A percentile compares a stretch with the other conserved stretches of the same genome.
Evolutionary conservation across 306 rosid genomes (phyloP).

Genomic region (Lathyrus tuberosus): DNA sequence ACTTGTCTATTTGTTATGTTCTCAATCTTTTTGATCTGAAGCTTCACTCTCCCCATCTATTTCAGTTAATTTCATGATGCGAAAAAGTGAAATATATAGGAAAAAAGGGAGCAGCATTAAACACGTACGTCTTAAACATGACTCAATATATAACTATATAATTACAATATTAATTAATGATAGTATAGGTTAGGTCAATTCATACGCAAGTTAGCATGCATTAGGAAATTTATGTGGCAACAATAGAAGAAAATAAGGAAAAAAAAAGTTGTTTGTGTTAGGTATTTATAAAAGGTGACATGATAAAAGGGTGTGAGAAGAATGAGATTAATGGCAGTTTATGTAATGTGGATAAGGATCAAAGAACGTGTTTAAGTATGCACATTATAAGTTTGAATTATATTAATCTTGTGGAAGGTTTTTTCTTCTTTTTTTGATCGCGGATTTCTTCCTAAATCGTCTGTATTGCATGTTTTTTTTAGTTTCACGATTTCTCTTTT

Average conservation of each 20-base stretch:
- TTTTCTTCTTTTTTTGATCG: background rate
- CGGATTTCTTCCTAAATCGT: background rate
- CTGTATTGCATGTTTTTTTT: background rate
- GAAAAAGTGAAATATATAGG: background rate
- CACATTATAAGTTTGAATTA: background rate
- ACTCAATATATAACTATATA: background rate
- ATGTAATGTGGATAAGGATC: background rate
- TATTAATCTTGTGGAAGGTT: background rate
- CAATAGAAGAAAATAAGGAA: too few species aligned
- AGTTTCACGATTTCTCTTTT: background rate
- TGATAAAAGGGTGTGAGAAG: background rate
- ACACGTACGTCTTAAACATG: background rate
- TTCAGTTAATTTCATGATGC: conserved; percentile 20
- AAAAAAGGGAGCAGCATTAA: background rate
- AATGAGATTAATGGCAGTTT: conserved; percentile 36
- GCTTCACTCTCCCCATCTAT: conserved; percentile 75
- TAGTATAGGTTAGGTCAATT: background rate
- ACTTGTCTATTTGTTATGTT: conserved; percentile 68
- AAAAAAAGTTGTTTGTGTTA: too few species aligned
- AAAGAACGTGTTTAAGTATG: background rate
- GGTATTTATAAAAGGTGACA: conserved; percentile 42
- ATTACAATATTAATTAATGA: background rate
- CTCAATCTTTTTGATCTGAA: conserved; percentile 71
- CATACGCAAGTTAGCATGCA: too few species aligned
- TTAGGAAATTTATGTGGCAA: too few species aligned